phyloP scores from a whole-genome alignment of 352 stramenopile genomes.

The Phytophthora lateralis region DNA sequence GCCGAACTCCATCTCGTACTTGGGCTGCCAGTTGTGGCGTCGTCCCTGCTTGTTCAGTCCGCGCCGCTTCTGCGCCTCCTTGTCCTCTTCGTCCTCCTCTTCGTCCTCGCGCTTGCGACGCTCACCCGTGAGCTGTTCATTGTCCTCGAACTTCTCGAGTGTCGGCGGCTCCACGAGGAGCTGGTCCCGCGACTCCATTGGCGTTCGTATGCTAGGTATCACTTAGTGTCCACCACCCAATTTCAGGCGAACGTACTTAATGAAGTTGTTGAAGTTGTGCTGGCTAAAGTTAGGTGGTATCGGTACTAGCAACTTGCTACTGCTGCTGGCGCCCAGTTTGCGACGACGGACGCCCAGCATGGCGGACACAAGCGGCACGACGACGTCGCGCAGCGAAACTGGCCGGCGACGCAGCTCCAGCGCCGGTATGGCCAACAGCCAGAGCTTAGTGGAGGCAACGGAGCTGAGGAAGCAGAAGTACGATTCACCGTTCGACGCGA shows the following conservation, averaged over 20 bases:
- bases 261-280: conserved; percentile 2
- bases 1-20: conserved; percentile 87
- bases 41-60: conserved; percentile 47
- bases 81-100: conserved; percentile 51
- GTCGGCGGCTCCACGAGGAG: conserved; percentile 41
- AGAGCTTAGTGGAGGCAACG: conserved; percentile 24
- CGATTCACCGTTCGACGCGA: conserved; percentile 70
- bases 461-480: conserved; percentile 50
- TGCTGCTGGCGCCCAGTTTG: background rate
- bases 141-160: conserved; percentile 49
- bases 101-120: conserved; percentile 49
- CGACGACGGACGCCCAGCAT: background rate
- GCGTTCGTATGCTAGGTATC: background rate
- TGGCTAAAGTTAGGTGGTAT: conserved; percentile 13
- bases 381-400: conserved; percentile 6
- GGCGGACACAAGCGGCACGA: conserved; percentile 6
- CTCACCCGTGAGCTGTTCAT: conserved; percentile 28
- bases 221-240: conserved; percentile 16
- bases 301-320: too few relatives aligned
- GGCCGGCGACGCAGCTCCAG: conserved; percentile 19
- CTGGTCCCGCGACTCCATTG: conserved; percentile 19
- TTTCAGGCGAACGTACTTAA: conserved; percentile 8
- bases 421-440: conserved; percentile 17
- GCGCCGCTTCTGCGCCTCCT: conserved; percentile 47
- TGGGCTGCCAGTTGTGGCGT: conserved; percentile 80